Conservation (phyloP, 495 filamentous ascomycete genomes). For the Neurospora discreta region DNA sequence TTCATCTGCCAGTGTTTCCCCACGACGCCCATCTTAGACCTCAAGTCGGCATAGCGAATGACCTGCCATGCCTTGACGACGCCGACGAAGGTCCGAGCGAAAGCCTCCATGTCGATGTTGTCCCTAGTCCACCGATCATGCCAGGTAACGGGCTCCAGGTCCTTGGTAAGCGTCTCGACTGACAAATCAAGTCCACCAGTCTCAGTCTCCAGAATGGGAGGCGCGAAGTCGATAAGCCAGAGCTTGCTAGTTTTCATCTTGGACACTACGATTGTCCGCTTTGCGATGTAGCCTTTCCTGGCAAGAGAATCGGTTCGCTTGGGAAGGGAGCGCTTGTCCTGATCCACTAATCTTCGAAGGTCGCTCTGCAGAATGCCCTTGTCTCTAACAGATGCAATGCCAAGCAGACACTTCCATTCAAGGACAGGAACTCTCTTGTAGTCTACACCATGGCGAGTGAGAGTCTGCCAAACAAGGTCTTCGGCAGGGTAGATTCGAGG, state of each 20-base stretch:
- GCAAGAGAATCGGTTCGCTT: conserved; percentile 65
- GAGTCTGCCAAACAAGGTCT: conserved; percentile 55
- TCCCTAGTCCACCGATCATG: conserved; percentile 39
- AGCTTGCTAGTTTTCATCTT: conserved; percentile 56
- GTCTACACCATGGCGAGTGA: conserved; percentile 74
- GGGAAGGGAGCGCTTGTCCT: conserved; percentile 84
- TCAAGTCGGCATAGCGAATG: conserved; percentile 48
- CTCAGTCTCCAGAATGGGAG: conserved; percentile 25
- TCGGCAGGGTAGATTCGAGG: conserved; percentile 29
- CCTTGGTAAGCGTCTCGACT: conserved; percentile 24
- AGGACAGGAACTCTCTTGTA: conserved; percentile 50
- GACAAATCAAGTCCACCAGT: conserved; percentile 20
- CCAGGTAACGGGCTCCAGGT: conserved; percentile 35
- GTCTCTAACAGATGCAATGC: conserved; percentile 62
- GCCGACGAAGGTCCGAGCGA: conserved; percentile 36
- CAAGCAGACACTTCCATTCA: conserved; percentile 66
- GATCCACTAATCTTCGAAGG: conserved; percentile 60
- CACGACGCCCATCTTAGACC: conserved; percentile 46
- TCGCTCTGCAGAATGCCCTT: conserved; percentile 72
- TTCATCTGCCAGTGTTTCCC: conserved; percentile 53
- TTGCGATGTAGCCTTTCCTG: conserved; percentile 75
- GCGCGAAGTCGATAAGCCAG: conserved; percentile 51
- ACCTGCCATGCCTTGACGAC: conserved; percentile 36
- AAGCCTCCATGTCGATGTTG: conserved; percentile 39
- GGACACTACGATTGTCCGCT: conserved; percentile 54